A percentile compares a stretch with the other conserved stretches of the same genome.
Conservation (phyloP, 1,139 yeast genomes). For the Torulaspora globosa region DNA sequence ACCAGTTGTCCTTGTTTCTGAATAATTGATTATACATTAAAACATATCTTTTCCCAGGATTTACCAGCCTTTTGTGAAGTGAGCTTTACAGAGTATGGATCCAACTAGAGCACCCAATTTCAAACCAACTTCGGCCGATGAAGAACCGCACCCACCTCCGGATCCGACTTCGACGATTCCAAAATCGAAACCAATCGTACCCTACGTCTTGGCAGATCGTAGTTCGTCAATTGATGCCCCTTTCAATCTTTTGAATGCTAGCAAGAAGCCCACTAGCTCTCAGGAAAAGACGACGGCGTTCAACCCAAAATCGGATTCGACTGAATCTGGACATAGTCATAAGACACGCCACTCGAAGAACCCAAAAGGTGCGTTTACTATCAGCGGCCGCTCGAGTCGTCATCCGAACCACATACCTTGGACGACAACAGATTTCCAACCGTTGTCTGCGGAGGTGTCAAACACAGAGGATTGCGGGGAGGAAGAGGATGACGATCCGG, state of each 20-base stretch:
- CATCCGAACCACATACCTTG: constrained; percentile 40
- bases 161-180: constrained; percentile 75
- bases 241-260: constrained; percentile 43
- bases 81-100: constrained; percentile 47
- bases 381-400: constrained; percentile 7
- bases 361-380: constrained; percentile 6
- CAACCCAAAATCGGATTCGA: neutral
- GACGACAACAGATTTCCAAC: constrained; percentile 44
- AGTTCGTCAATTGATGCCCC: constrained; percentile 73
- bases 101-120: constrained; percentile 79
- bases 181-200: constrained; percentile 66
- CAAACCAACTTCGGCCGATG: constrained; percentile 63
- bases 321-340: neutral
- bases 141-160: constrained; percentile 57
- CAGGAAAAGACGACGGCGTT: neutral
- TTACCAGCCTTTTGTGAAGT: no score
- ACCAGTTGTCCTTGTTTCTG: no score
- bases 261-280: constrained; percentile 4
- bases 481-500: constrained; percentile 5
- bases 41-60: no score
- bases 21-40: no score
- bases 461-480: constrained; percentile 28
- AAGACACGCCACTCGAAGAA: constrained; percentile 3
- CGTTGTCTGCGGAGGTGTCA: constrained; percentile 43
- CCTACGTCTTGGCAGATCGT: constrained; percentile 70